Evolutionary conservation across 352 stramenopile genomes (phyloP), one percentile per base, ranked within the genome.

Genomic region (Phytopythium kandeliae): DNA sequence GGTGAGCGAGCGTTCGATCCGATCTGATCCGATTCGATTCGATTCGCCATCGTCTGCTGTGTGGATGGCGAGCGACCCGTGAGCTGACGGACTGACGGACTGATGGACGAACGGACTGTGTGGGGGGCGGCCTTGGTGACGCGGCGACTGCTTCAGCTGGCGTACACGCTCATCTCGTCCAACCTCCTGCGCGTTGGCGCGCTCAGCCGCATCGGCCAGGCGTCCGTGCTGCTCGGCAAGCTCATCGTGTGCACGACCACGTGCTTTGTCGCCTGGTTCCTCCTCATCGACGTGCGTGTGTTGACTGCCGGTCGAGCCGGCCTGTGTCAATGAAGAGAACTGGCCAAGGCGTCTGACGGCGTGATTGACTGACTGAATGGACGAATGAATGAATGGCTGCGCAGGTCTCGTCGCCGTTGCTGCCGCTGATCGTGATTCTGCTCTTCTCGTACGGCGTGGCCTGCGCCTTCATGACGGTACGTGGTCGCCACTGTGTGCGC

Each of bases 371-470:
- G n/a, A n/a, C n/a, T n/a, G n/a, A n/a, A n/a, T n/a, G n/a, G n/a
- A n/a, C n/a, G n/a, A n/a, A n/a, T n/a, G n/a, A n/a, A n/a, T n/a
- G n/a, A n/a, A n/a, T n/a, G n/a, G n/a, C 19, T 41, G 19, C 7
- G 3, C 41, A 86, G 75, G 48, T 70, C 2, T 76, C 68, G 30
- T 90, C 76, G 6, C 79, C 79, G 2, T 48, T 89, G 28, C 63
- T 92, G 16, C 79, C 82, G 7, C 62, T 92, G 33, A 25, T 87
- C 8, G 70, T 77, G 17, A 68, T 92, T 38, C 61, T 74, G 47
- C 60, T 89, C 1, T 87, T 90, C 50, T 89, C 82, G 4, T 92
- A 89, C 48, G 74, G 71, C 19, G 76, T 85, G n/a, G 78, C 82
- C 10, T 74, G 88, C 24, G 81, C 78, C 1, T 92, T 92, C 45